A percentile compares a stretch with the other conserved stretches of the same genome.
Conservation (phyloP, 352 stramenopile genomes). For the Phytophthora sp. region DNA sequence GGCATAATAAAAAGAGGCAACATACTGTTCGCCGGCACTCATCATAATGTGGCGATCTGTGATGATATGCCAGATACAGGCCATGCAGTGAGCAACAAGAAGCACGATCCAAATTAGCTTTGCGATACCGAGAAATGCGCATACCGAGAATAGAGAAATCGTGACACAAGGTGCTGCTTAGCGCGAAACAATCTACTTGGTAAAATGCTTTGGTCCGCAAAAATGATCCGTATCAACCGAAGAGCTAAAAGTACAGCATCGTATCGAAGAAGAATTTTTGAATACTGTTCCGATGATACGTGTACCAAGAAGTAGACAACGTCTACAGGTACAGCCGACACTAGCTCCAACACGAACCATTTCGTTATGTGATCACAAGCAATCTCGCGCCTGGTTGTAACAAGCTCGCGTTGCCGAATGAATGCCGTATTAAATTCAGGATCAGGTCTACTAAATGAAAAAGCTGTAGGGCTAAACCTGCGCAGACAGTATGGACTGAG, state of each 20-base stretch:
- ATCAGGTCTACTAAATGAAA: background rate
- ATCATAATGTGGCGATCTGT: background rate
- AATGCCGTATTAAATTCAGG: conserved; percentile 21
- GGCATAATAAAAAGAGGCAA: conserved; percentile 36
- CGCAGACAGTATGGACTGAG: too few relatives aligned
- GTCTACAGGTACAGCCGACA: conserved; percentile 2
- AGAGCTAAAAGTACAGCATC: too few relatives aligned
- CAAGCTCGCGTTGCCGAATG: background rate
- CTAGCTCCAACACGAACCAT: conserved; percentile 9
- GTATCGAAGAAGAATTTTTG: too few relatives aligned
- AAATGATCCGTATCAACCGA: too few relatives aligned
- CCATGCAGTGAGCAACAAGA: background rate
- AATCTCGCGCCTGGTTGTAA: conserved; percentile 15
- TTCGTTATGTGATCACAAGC: background rate
- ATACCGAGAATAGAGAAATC: background rate
- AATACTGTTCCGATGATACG: too few relatives aligned
- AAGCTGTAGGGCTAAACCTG: background rate
- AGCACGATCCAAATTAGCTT: background rate
- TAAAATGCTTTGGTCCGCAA: background rate
- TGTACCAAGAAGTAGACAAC: too few relatives aligned
- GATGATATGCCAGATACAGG: conserved; percentile 33
- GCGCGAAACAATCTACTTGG: background rate
- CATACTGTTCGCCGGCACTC: conserved; percentile 19
- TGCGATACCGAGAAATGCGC: background rate
- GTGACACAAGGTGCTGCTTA: background rate